Conservation (phyloP, 192 early-diverging fungal genomes). For the Backusella parvicylindrica region DNA sequence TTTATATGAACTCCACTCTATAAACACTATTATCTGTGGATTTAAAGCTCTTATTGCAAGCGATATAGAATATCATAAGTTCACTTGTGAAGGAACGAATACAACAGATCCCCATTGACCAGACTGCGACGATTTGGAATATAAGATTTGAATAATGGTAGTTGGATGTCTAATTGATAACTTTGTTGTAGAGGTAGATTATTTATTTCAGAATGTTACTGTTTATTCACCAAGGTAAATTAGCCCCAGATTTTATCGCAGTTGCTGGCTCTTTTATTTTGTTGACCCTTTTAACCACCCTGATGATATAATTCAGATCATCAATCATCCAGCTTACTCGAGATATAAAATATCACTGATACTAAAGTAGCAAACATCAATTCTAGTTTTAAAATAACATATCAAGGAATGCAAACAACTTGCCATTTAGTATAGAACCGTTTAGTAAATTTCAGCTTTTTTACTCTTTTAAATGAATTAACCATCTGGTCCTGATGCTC, state of each 20-base stretch:
- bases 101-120: conserved; percentile 44
- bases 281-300: conserved; percentile 36
- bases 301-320: conserved; percentile 59
- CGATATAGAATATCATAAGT: conserved; percentile 49
- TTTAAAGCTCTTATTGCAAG: conserved; percentile 66
- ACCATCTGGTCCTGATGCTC: conserved; percentile 80
- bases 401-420: conserved; percentile 86
- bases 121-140: conserved; percentile 35
- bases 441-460: conserved; percentile 76
- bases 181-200: conserved; percentile 48
- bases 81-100: conserved; percentile 16
- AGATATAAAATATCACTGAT: conserved; percentile 68
- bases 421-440: conserved; percentile 79
- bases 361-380: conserved; percentile 69
- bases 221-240: conserved; percentile 44
- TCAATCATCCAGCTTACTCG: conserved; percentile 65
- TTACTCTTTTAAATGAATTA: conserved; percentile 87
- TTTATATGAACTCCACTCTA: no score
- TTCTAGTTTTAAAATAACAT: conserved; percentile 69
- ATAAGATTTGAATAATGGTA: conserved; percentile 56
- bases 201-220: conserved; percentile 43
- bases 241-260: conserved; percentile 49
- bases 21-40: no score
- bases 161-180: conserved; percentile 43
- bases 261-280: conserved; percentile 35